Conservation (phyloP, 169 alveolate species). For the Plasmodium fragile region DNA sequence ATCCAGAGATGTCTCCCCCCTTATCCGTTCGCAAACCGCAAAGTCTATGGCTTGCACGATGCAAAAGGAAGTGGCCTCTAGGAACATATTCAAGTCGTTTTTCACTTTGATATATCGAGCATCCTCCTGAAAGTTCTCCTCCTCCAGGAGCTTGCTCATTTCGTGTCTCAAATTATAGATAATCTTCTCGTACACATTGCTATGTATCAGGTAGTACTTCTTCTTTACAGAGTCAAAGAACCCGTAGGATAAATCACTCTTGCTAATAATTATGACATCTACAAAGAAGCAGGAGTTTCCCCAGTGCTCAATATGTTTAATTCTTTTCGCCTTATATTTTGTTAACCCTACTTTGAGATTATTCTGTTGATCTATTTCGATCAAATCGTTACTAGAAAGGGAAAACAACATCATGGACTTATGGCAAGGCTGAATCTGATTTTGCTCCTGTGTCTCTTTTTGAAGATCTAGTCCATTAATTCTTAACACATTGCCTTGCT, state of each 20-base stretch:
- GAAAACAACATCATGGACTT: not conserved
- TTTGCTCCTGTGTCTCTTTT: conserved; percentile 14
- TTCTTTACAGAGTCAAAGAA: conserved; percentile 33
- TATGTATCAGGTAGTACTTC: conserved; percentile 27
- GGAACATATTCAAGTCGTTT: conserved; percentile 48
- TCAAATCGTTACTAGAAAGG: conserved; percentile 57
- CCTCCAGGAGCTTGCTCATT: conserved; percentile 35
- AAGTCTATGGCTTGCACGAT: conserved; percentile 66
- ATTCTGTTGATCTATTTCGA: conserved; percentile 39
- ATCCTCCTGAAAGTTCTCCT: conserved; percentile 47
- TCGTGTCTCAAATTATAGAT: conserved; percentile 55
- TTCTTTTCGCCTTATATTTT: conserved; percentile 70
- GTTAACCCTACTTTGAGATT: conserved; percentile 42
- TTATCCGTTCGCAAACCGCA: conserved; percentile 44
- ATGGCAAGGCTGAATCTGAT: not conserved
- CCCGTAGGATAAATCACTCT: conserved; percentile 75
- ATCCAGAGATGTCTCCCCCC: conserved; percentile 5
- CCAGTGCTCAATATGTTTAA: conserved; percentile 33
- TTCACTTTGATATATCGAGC: conserved; percentile 25
- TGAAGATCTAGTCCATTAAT: conserved; percentile 42
- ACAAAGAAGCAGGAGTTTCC: conserved; percentile 52
- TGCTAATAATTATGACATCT: conserved; percentile 70
- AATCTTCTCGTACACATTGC: conserved; percentile 47
- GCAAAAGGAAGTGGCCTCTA: conserved; percentile 64
- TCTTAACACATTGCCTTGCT: conserved; percentile 42